phyloP scores from a whole-genome alignment of 2,329 filamentous ascomycete species.

The Penicillium capsulatum region DNA sequence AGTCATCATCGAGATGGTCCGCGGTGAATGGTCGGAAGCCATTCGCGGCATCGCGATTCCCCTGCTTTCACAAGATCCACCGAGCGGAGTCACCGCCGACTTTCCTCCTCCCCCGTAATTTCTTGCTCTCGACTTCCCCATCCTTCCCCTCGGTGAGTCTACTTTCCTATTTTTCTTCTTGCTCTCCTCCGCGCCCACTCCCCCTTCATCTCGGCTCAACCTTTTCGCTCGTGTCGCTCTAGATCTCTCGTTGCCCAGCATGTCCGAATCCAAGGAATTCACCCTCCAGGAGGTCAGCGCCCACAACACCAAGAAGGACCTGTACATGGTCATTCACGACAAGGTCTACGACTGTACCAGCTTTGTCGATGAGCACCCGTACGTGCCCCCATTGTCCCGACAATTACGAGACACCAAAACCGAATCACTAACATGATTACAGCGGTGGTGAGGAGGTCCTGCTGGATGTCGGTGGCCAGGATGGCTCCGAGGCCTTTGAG shows the following conservation, averaged over 20 bases:
- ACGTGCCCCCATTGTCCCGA: no score
- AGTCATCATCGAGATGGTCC: no score
- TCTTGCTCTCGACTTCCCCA: slow-evolving; percentile 1
- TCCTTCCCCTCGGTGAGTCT: not conserved
- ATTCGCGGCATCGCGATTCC: slow-evolving; percentile 11
- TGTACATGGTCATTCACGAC: slow-evolving; percentile 88
- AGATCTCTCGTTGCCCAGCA: slow-evolving; percentile 30
- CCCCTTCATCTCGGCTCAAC: not conserved
- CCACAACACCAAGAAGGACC: slow-evolving; percentile 88
- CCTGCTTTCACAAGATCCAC: no score
- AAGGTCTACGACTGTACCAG: slow-evolving; percentile 88
- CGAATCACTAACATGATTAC: slow-evolving; percentile 18
- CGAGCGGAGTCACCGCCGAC: slow-evolving; percentile 4
- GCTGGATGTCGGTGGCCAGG: slow-evolving; percentile 91
- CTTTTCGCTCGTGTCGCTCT: slow-evolving; percentile 3
- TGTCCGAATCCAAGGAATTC: slow-evolving; percentile 58
- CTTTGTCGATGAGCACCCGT: slow-evolving; percentile 97
- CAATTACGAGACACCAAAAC: not conserved
- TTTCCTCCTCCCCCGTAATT: slow-evolving; percentile 3
- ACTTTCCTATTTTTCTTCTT: slow-evolving; percentile 7
- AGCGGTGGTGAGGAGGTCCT: slow-evolving; percentile 98
- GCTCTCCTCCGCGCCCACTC: slow-evolving; percentile 1
- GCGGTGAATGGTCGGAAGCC: no score
- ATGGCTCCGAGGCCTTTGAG: slow-evolving; percentile 96
- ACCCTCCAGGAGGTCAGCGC: slow-evolving; percentile 77